Conservation (phyloP, 208 protist genomes). For the Balamuthia mandrillaris region DNA sequence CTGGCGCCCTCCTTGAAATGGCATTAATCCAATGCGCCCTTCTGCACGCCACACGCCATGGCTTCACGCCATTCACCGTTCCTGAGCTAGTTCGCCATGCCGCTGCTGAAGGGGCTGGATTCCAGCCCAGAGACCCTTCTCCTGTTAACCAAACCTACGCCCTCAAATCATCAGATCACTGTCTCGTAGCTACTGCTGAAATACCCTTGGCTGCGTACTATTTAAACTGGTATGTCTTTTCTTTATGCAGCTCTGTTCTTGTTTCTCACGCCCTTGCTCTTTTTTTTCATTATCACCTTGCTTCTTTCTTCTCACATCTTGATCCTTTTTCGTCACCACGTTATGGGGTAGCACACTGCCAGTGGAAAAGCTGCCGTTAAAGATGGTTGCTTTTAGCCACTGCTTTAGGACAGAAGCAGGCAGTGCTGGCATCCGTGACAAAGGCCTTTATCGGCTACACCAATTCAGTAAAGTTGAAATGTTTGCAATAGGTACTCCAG, state of each 20-base stretch:
- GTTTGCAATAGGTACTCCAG: constrained; percentile 67
- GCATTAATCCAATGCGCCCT: constrained; percentile 70
- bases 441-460: constrained; percentile 77
- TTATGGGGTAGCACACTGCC: not conserved
- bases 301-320: not conserved
- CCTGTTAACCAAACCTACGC: constrained; percentile 47
- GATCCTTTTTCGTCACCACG: not conserved
- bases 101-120: constrained; percentile 70
- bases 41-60: not conserved
- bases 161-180: constrained; percentile 59
- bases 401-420: constrained; percentile 71
- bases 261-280: not conserved
- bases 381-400: constrained; percentile 60
- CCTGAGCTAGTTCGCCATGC: constrained; percentile 64
- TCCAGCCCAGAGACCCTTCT: constrained; percentile 62
- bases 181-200: constrained; percentile 70
- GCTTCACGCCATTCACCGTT: constrained; percentile 59
- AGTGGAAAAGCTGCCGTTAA: constrained; percentile 41
- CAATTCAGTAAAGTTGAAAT: constrained; percentile 82
- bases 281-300: not conserved
- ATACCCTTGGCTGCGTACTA: constrained; percentile 68
- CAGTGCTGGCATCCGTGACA: not conserved
- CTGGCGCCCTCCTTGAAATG: constrained; percentile 69
- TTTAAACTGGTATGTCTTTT: not conserved
- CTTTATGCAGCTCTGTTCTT: not conserved